Base-by-base conservation (phyloP, 768 basidiomycete species). In the Pleurotus giganteus region DNA sequence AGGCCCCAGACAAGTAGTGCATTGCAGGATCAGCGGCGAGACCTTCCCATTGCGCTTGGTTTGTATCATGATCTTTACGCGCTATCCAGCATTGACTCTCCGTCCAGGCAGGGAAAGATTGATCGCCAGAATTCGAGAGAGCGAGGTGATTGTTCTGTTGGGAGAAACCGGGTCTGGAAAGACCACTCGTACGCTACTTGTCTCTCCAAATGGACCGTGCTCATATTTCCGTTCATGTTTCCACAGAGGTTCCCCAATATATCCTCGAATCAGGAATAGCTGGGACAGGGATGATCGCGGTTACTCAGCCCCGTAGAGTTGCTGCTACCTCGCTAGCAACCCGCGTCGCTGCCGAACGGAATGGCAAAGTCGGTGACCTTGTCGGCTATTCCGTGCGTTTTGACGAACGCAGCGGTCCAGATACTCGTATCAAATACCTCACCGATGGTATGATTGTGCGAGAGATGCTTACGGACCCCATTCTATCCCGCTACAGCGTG, bases 81-180 rank as follows among this genome's bases (percentile, higher is more conserved):
- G 2, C 15, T 49, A n/a, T 19, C 21, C n/a, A 47, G 41, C 58
- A 13, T 23, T n/a, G 50, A 45, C 47, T 50, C 39, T 17, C 43
- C 19, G 27, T 34, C 28, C 53, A 92, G 93, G 91, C 54, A 84
- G 79, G 65, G 87, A 91, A 21, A 84, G 86, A 26, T 77, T 96
- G 26, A 70, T 93, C 26, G 76, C 82, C 55, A 86, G 86, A 67
- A 85, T 96, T 49, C 69, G 71, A 27, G 79, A 84, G 58, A 87
- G 91, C 74, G 89, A 94, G 66, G 87, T 93, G 5, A 90, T 87
- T 1, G 84, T 98, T 41, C 81, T 99, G 7, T 80, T 99, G 2
- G 97, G 95, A 34, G 97, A 99, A 71, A 98, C 97, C 0, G 97
- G 97, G 11, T 97, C 94, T 17, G 97, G 97, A 58, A 99, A 99